Percentiles rank a stretch among this genome's conserved stretches.
Conservation (phyloP, 23 red algal species). For the Agarophyton chilense region DNA sequence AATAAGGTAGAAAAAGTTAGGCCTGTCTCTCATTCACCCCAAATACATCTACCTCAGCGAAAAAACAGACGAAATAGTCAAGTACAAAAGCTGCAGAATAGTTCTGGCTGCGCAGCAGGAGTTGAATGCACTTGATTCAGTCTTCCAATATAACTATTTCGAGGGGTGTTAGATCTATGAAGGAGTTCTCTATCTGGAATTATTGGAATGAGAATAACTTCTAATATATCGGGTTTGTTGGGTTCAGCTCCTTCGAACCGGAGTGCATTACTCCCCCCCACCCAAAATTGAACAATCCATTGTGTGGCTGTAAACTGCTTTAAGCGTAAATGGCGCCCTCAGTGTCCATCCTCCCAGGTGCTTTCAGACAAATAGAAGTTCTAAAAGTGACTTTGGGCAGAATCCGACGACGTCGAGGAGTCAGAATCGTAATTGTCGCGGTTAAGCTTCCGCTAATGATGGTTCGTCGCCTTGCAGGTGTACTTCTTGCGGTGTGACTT, state of each 20-base stretch:
- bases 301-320: slow-evolving; percentile 5
- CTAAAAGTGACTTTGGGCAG: not conserved
- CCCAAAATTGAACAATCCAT: not conserved
- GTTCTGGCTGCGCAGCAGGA: not conserved
- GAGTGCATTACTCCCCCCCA: not conserved
- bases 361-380: not conserved
- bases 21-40: not conserved
- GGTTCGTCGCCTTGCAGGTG: too few relatives aligned
- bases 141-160: not conserved
- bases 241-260: not conserved
- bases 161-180: not conserved
- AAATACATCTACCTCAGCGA: not conserved
- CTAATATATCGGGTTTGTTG: not conserved
- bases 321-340: not conserved
- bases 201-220: not conserved
- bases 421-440: not conserved
- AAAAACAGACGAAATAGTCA: not conserved
- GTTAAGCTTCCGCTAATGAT: not conserved
- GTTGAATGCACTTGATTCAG: not conserved
- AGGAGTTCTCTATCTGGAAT: not conserved
- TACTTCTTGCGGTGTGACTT: not conserved
- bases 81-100: not conserved
- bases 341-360: not conserved
- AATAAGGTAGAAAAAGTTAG: not conserved
- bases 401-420: not conserved